phyloP scores from a whole-genome alignment of 164 flowering plant genomes.

The Vitis cinerea region DNA sequence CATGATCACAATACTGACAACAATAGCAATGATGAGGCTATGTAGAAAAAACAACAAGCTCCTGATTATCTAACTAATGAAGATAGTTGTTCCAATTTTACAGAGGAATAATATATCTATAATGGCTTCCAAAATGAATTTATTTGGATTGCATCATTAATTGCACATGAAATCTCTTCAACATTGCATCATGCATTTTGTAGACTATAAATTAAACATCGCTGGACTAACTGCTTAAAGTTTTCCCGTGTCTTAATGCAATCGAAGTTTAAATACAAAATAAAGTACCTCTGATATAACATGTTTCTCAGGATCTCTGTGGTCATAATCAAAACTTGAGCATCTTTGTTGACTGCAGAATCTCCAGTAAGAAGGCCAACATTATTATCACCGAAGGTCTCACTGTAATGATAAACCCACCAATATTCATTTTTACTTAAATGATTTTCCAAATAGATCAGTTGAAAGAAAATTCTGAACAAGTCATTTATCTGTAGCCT shows the following conservation, averaged over 20 bases:
- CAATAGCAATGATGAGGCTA: too few relatives aligned
- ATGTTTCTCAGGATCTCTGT: slow-evolving; percentile 95
- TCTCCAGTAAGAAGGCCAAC: slow-evolving; percentile 98
- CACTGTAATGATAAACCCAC: slow-evolving; percentile 37
- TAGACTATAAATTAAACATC: neutral
- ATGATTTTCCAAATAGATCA: too few relatives aligned
- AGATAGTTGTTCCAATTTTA: too few relatives aligned
- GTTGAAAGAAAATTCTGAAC: too few relatives aligned
- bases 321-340: slow-evolving; percentile 87
- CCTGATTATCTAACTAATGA: too few relatives aligned
- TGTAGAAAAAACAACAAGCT: too few relatives aligned
- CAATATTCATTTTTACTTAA: neutral
- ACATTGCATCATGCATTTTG: neutral
- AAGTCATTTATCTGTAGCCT: too few relatives aligned
- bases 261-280: neutral
- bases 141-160: neutral
- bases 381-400: slow-evolving; percentile 83
- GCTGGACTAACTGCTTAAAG: neutral
- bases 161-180: neutral
- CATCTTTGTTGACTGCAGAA: slow-evolving; percentile 85
- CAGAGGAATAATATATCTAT: too few relatives aligned
- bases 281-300: slow-evolving; percentile 79
- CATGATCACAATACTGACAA: too few relatives aligned
- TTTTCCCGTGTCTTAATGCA: neutral
- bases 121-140: neutral